phyloP scores from a whole-genome alignment of 106 monocot species.

The Ottelia alismoides region DNA sequence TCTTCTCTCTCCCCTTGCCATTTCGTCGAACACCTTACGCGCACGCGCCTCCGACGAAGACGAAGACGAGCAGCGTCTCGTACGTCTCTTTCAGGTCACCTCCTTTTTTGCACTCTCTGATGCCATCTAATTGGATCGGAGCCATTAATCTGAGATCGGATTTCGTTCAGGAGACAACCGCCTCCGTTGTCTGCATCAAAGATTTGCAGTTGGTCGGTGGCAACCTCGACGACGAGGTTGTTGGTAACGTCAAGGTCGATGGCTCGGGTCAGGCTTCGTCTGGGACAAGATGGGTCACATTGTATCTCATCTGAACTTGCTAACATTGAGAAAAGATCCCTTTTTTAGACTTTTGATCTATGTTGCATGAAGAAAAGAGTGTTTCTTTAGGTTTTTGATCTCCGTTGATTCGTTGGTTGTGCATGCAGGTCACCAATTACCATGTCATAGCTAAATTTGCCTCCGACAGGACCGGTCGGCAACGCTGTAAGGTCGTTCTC shows the following conservation, averaged over 20 bases:
- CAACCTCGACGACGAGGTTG: slow-evolving; percentile 1
- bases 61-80: slow-evolving; percentile 35
- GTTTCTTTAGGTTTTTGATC: no score
- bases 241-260: slow-evolving; percentile 39
- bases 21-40: no score
- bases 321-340: no score
- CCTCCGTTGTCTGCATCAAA: slow-evolving; percentile 83
- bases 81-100: slow-evolving; percentile 35
- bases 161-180: slow-evolving; percentile 36
- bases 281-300: slow-evolving; percentile 84
- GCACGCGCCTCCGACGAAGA: no score
- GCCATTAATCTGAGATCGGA: background rate
- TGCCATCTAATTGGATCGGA: background rate
- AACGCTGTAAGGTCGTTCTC: slow-evolving; percentile 50
- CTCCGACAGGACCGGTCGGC: slow-evolving; percentile 44
- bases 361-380: no score
- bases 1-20: no score
- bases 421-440: slow-evolving; percentile 72
- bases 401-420: no score
- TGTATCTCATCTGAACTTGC: slow-evolving; percentile 41
- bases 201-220: slow-evolving; percentile 22
- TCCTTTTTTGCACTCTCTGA: background rate
- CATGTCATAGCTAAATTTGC: slow-evolving; percentile 87
- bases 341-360: no score
- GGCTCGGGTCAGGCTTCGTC: slow-evolving; percentile 81